Conservation (phyloP, 2,329 filamentous ascomycete species). For the Dactylellina cionopaga region DNA sequence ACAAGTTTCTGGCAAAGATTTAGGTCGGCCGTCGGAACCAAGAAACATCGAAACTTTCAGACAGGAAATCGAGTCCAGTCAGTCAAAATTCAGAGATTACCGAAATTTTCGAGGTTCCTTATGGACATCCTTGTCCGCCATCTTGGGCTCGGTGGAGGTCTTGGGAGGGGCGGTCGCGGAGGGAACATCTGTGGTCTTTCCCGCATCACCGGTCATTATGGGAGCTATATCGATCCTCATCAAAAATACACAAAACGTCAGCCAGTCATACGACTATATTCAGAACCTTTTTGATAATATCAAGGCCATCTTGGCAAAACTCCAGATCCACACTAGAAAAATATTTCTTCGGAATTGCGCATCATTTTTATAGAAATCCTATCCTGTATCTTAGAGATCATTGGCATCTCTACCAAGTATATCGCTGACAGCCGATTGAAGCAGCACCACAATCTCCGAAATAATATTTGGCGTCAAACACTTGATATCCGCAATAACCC, state of each 20-base stretch:
- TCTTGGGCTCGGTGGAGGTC: conserved; percentile 3
- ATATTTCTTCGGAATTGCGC: not conserved
- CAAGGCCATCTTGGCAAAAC: not conserved
- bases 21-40: too few relatives aligned
- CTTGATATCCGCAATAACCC: too few relatives aligned
- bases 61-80: too few relatives aligned
- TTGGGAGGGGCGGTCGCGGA: not conserved
- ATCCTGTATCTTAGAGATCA: conserved; percentile 11
- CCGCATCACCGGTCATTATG: conserved; percentile 16
- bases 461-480: too few relatives aligned
- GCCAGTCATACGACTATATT: conserved; percentile 19
- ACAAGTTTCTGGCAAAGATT: too few relatives aligned
- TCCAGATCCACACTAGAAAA: conserved; percentile 3
- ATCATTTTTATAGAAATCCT: conserved; percentile 1
- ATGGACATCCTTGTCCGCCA: conserved; percentile 1
- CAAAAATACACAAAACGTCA: conserved; percentile 1
- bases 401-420: conserved; percentile 26
- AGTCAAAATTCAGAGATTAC: too few relatives aligned
- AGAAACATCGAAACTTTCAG: too few relatives aligned
- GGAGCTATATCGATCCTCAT: not conserved
- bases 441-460: too few relatives aligned
- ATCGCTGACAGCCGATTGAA: not conserved
- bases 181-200: conserved; percentile 9
- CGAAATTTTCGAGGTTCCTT: too few relatives aligned
- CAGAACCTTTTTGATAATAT: conserved; percentile 11